Evolutionary conservation across 768 basidiomycete species (phyloP).

Genomic region (Suillus lakei): DNA sequence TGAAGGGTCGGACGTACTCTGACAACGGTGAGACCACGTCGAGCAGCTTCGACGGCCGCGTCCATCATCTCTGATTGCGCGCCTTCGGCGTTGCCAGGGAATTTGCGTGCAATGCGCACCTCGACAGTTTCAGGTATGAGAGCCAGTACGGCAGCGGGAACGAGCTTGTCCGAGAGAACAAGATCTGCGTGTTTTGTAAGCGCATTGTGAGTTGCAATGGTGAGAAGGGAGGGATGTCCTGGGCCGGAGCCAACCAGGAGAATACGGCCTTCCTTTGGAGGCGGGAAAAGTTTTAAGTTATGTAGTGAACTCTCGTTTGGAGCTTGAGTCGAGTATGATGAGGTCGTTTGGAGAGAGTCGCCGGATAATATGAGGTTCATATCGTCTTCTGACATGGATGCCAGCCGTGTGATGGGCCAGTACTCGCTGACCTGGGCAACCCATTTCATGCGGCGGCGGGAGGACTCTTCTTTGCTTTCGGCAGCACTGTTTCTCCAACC

Average conservation of each 20-base stretch:
- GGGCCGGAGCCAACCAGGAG: constrained; percentile 94
- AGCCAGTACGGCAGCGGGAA: constrained; percentile 84
- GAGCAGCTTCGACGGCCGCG: constrained; percentile 83
- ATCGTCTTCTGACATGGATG: constrained; percentile 66
- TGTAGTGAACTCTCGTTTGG: constrained; percentile 37
- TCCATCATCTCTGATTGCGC: constrained; percentile 97
- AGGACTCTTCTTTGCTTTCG: constrained; percentile 49
- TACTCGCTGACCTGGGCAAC: constrained; percentile 96
- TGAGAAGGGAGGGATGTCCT: constrained; percentile 92
- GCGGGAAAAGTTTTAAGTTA: constrained; percentile 20
- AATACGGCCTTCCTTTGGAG: constrained; percentile 63
- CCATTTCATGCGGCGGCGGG: constrained; percentile 83
- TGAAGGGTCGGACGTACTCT: constrained; percentile 54
- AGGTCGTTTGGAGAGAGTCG: background rate
- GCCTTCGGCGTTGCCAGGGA: constrained; percentile 95
- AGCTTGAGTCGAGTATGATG: constrained; percentile 27
- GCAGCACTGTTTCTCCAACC: constrained; percentile 39
- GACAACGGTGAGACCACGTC: constrained; percentile 82
- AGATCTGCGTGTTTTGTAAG: constrained; percentile 83
- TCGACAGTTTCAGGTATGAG: constrained; percentile 76
- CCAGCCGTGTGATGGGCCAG: constrained; percentile 84
- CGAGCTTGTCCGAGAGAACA: constrained; percentile 95
- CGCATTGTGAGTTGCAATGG: constrained; percentile 80
- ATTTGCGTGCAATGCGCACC: constrained; percentile 92
- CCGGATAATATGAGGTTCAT: constrained; percentile 61